phyloP scores from a whole-genome alignment of 208 protist genomes.

The Tritrichomonas foetus region DNA sequence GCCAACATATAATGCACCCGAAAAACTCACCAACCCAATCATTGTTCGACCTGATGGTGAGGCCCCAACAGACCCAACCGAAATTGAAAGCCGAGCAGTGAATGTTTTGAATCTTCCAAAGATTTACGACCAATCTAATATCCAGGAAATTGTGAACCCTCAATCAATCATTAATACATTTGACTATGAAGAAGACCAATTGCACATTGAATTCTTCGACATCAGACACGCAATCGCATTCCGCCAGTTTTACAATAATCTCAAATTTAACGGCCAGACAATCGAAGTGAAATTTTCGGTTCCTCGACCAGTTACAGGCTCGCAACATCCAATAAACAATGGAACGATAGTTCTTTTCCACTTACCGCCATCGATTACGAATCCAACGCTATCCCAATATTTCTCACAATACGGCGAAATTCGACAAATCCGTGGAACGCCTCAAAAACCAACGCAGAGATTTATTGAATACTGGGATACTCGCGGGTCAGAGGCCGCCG shows the following conservation, averaged over 20 bases:
- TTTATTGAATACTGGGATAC: slow-evolving; percentile 22
- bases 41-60: no score
- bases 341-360: slow-evolving; percentile 22
- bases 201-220: not conserved
- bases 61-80: not conserved
- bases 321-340: slow-evolving; percentile 10
- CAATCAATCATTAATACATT: not conserved
- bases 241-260: not conserved
- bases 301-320: not conserved
- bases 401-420: slow-evolving; percentile 5
- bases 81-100: not conserved
- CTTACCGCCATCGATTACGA: not conserved
- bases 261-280: not conserved
- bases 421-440: not conserved
- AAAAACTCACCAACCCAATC: not conserved
- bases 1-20: not conserved
- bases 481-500: not conserved
- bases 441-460: not conserved
- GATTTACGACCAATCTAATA: not conserved
- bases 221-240: not conserved
- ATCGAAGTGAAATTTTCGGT: slow-evolving; percentile 15
- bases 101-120: not conserved
- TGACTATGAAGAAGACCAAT: not conserved
- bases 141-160: not conserved
- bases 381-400: not conserved